A percentile compares a stretch with the other conserved stretches of the same genome.
phyloP scores from a whole-genome alignment of 495 filamentous ascomycete genomes.

The Penicillium macrosclerotiorum region DNA sequence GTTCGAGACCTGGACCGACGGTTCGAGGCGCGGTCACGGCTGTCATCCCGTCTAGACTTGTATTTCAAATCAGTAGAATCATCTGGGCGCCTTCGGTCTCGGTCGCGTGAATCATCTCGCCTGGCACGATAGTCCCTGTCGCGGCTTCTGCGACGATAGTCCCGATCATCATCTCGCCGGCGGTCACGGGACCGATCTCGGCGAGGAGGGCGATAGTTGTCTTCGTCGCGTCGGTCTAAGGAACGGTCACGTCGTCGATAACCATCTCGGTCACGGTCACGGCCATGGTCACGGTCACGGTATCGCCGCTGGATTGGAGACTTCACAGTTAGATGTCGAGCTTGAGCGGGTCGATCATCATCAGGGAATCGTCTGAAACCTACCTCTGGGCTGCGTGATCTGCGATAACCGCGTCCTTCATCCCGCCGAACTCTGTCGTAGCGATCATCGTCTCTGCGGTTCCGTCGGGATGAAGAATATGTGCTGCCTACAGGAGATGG shows the following conservation, averaged over 20 bases:
- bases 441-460: slow-evolving; percentile 74
- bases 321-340: slow-evolving; percentile 27
- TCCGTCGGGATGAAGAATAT: slow-evolving; percentile 68
- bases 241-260: slow-evolving; percentile 73
- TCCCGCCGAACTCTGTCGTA: slow-evolving; percentile 64
- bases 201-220: slow-evolving; percentile 58
- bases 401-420: slow-evolving; percentile 57
- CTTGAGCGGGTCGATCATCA: background rate
- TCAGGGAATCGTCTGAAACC: slow-evolving; percentile 27
- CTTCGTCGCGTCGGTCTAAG: slow-evolving; percentile 68
- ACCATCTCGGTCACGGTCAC: slow-evolving; percentile 56
- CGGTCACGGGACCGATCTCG: slow-evolving; percentile 66
- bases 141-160: slow-evolving; percentile 63
- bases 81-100: slow-evolving; percentile 65
- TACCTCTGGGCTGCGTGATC: slow-evolving; percentile 75
- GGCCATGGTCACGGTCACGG: slow-evolving; percentile 56
- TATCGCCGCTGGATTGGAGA: slow-evolving; percentile 52
- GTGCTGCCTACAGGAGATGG: slow-evolving; percentile 93
- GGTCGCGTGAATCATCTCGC: slow-evolving; percentile 79
- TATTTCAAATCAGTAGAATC: slow-evolving; percentile 73
- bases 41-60: slow-evolving; percentile 67
- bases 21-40: slow-evolving; percentile 50
- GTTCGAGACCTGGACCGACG: slow-evolving; percentile 43
- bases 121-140: slow-evolving; percentile 72
- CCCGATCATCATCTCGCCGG: slow-evolving; percentile 55